A percentile compares a stretch with the other conserved stretches of the same genome.
phyloP scores from a whole-genome alignment of 1,284 basidiomycete species.

The Phellinidium pouzarii region DNA sequence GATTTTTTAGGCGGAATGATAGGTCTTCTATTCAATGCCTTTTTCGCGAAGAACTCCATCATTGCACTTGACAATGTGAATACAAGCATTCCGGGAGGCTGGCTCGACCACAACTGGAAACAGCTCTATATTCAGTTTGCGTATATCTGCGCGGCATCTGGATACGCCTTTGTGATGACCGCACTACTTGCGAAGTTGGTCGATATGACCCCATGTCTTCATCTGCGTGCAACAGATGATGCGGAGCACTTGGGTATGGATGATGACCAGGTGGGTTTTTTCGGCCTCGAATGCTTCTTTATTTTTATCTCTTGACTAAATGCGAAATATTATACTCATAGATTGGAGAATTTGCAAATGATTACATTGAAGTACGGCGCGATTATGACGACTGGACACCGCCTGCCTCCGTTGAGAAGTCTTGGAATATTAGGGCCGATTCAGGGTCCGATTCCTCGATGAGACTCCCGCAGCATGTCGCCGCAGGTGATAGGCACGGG shows the following conservation, averaged over 20 bases:
- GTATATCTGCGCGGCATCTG: slow-evolving; percentile 68
- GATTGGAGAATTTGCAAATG: slow-evolving; percentile 74
- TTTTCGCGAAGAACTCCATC: slow-evolving; percentile 66
- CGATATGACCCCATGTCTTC: slow-evolving; percentile 72
- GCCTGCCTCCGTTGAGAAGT: slow-evolving; percentile 19
- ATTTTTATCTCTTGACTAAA: too few species aligned
- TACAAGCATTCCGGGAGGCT: slow-evolving; percentile 61
- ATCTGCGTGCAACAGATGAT: slow-evolving; percentile 67
- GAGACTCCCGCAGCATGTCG: slow-evolving; percentile 21
- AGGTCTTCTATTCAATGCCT: slow-evolving; percentile 71
- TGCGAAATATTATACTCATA: too few species aligned
- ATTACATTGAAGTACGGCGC: slow-evolving; percentile 72
- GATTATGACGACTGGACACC: slow-evolving; percentile 57
- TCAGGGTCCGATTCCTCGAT: slow-evolving; percentile 18
- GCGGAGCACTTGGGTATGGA: slow-evolving; percentile 87
- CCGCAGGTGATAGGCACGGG: slow-evolving; percentile 44
- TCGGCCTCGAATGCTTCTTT: background rate
- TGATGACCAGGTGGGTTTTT: slow-evolving; percentile 62
- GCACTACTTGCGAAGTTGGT: slow-evolving; percentile 62
- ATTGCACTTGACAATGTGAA: slow-evolving; percentile 74
- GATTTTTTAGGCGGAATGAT: slow-evolving; percentile 53
- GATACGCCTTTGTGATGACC: slow-evolving; percentile 63
- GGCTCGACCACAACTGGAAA: slow-evolving; percentile 66
- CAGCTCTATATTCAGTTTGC: slow-evolving; percentile 81
- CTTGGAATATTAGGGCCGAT: slow-evolving; percentile 17